Evolutionary conservation across 2,329 filamentous ascomycete genomes (phyloP).

Genomic region (Epichloe aotearoae): DNA sequence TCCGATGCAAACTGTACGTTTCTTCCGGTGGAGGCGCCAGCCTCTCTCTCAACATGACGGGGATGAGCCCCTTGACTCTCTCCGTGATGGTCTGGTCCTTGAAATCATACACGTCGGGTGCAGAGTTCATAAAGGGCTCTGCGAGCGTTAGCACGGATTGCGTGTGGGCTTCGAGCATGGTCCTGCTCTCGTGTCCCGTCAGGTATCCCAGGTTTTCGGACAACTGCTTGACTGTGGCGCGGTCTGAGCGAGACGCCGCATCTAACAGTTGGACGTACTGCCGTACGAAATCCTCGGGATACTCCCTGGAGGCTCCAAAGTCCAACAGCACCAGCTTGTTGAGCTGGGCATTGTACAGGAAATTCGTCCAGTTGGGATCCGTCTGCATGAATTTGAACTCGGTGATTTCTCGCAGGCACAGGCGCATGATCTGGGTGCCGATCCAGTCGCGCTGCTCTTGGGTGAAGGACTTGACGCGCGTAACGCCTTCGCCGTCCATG

Average conservation of each 20-base stretch:
- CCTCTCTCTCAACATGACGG: slow-evolving; percentile 82
- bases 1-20: slow-evolving; percentile 90
- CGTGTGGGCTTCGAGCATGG: slow-evolving; percentile 87
- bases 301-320: slow-evolving; percentile 86
- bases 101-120: slow-evolving; percentile 84
- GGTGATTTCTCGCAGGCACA: slow-evolving; percentile 84
- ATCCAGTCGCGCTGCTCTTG: slow-evolving; percentile 92
- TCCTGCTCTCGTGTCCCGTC: slow-evolving; percentile 72
- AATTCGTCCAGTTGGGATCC: slow-evolving; percentile 99
- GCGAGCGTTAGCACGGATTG: slow-evolving; percentile 78
- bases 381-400: slow-evolving; percentile 99
- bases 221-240: slow-evolving; percentile 46
- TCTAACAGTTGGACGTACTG: slow-evolving; percentile 70
- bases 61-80: slow-evolving; percentile 75
- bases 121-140: slow-evolving; percentile 69
- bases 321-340: slow-evolving; percentile 80
- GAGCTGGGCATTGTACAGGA: slow-evolving; percentile 66
- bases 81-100: slow-evolving; percentile 92
- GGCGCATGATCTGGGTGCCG: slow-evolving; percentile 79
- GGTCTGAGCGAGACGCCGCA: slow-evolving; percentile 63
- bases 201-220: slow-evolving; percentile 78
- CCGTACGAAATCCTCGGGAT: slow-evolving; percentile 63
- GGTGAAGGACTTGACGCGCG: slow-evolving; percentile 59
- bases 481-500: slow-evolving; percentile 76
- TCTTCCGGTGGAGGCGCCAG: slow-evolving; percentile 89